A percentile compares a stretch with the other conserved stretches of the same genome.
phyloP scores from a whole-genome alignment of 768 basidiomycete species.

The Hortiboletus flavorubellus region DNA sequence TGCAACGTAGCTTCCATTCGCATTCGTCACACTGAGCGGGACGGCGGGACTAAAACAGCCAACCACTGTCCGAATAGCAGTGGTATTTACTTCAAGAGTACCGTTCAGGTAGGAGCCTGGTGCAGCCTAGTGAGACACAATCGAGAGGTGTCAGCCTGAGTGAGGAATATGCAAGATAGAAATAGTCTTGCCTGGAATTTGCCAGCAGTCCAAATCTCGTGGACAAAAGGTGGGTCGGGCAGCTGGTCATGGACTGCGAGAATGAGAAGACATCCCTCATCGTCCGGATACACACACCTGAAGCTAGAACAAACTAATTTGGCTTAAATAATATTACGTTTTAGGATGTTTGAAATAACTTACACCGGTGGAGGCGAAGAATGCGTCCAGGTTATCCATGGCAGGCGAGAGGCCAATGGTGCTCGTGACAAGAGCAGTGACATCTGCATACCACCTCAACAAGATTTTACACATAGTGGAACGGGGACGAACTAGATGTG shows the following conservation, averaged over 20 bases:
- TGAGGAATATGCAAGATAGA: neutral
- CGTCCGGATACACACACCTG: conserved; percentile 14
- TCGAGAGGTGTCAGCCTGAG: neutral
- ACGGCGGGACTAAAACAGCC: conserved; percentile 47
- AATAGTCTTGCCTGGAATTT: conserved; percentile 43
- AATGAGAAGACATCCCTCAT: neutral
- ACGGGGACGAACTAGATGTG: conserved; percentile 5
- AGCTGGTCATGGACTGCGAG: conserved; percentile 36
- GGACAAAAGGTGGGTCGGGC: conserved; percentile 57
- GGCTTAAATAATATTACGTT: conserved; percentile 10
- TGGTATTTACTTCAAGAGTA: conserved; percentile 49
- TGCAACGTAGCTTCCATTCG: conserved; percentile 34
- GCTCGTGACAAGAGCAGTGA: conserved; percentile 38
- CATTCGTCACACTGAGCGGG: conserved; percentile 22
- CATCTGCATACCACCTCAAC: conserved; percentile 26
- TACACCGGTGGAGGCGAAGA: conserved; percentile 59
- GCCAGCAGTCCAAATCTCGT: conserved; percentile 49
- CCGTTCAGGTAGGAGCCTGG: conserved; percentile 45
- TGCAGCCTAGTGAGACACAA: conserved; percentile 38
- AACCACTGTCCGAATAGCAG: conserved; percentile 41
- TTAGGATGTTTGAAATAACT: conserved; percentile 13
- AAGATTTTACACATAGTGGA: conserved; percentile 6
- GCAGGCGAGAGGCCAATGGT: conserved; percentile 45
- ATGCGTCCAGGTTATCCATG: conserved; percentile 45
- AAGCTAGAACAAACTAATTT: conserved; percentile 33